phyloP scores from a whole-genome alignment of 2,329 filamentous ascomycete species.

The Fusarium sp. region DNA sequence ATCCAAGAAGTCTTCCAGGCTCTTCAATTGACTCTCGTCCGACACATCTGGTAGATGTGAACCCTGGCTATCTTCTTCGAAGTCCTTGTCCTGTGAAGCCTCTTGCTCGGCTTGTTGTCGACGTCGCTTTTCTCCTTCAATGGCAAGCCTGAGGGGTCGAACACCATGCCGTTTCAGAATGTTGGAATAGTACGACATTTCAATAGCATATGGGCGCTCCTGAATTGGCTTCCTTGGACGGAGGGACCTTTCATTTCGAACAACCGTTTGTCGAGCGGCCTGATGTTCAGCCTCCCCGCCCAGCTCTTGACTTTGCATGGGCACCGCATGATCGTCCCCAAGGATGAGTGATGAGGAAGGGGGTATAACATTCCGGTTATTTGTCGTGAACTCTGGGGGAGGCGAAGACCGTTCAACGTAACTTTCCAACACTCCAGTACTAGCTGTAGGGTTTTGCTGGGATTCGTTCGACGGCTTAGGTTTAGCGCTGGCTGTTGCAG shows the following conservation, averaged over 20 bases:
- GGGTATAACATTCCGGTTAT: not conserved
- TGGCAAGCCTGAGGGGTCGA: slow-evolving; percentile 62
- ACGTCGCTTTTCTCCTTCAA: slow-evolving; percentile 45
- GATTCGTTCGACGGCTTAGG: slow-evolving; percentile 3
- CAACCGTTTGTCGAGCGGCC: slow-evolving; percentile 45
- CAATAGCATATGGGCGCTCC: slow-evolving; percentile 70
- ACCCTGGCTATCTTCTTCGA: slow-evolving; percentile 65
- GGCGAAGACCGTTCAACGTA: slow-evolving; percentile 55
- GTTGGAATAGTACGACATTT: slow-evolving; percentile 67
- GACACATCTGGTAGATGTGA: slow-evolving; percentile 50
- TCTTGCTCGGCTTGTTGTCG: slow-evolving; percentile 63
- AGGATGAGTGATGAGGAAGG: slow-evolving; percentile 1
- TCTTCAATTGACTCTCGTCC: slow-evolving; percentile 54
- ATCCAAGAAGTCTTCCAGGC: slow-evolving; percentile 34
- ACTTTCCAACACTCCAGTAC: slow-evolving; percentile 56
- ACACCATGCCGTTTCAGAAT: slow-evolving; percentile 68
- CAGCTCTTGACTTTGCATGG: slow-evolving; percentile 36
- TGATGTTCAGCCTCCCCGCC: slow-evolving; percentile 39
- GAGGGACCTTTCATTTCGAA: slow-evolving; percentile 63
- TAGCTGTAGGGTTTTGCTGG: slow-evolving; percentile 9
- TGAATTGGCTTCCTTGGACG: slow-evolving; percentile 72
- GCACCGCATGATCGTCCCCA: not conserved
- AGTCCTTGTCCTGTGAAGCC: slow-evolving; percentile 63
- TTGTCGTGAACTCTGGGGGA: slow-evolving; percentile 44
- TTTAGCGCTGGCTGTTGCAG: slow-evolving; percentile 10